Percentiles rank a stretch among this genome's conserved stretches.
Evolutionary conservation across 2,329 filamentous ascomycete genomes (phyloP).

Genomic region (Talaromyces pinophilus): DNA sequence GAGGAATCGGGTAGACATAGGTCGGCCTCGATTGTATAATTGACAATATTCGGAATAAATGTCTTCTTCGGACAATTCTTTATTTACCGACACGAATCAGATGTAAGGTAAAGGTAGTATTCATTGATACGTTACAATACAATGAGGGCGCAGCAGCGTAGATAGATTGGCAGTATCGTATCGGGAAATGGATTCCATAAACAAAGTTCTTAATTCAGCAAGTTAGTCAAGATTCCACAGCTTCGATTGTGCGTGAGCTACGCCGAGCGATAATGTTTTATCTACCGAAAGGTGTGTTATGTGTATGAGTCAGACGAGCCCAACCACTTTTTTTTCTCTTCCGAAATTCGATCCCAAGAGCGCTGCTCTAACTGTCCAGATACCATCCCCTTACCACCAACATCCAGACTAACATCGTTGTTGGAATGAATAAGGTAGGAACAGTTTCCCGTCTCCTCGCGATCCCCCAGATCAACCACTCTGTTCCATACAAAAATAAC

Average conservation of each 20-base stretch:
- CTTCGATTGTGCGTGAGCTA: neutral
- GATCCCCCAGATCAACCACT: constrained; percentile 17
- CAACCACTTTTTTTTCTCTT: neutral
- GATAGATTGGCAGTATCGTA: neutral
- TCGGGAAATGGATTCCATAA: neutral
- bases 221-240: neutral
- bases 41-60: neutral
- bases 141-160: neutral
- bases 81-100: neutral
- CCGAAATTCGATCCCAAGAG: neutral
- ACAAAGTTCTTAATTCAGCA: neutral
- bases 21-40: neutral
- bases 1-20: neutral
- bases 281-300: neutral
- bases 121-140: neutral
- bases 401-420: constrained; percentile 14
- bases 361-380: constrained; percentile 11
- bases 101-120: neutral
- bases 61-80: neutral
- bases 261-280: neutral
- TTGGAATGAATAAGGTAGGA: constrained; percentile 11
- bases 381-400: constrained; percentile 15
- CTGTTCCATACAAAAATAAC: constrained; percentile 23
- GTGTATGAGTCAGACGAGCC: neutral
- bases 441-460: constrained; percentile 6